Evolutionary conservation across 805 yeast genomes (phyloP).

Genomic region (Schwanniomyces yamadae): DNA sequence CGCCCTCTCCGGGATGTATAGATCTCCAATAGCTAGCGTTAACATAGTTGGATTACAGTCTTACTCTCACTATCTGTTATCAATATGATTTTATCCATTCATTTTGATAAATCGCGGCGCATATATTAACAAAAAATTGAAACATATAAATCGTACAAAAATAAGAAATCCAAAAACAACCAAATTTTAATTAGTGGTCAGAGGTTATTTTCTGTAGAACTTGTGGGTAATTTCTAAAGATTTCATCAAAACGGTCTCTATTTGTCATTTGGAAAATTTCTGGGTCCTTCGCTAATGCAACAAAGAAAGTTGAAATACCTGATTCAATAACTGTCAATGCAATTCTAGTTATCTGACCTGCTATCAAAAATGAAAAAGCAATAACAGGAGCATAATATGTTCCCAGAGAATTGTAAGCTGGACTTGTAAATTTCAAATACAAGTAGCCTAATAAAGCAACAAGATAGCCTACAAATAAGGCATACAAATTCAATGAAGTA

Average conservation of each 20-base stretch:
- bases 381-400: conserved; percentile 67
- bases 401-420: conserved; percentile 61
- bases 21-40: conserved; percentile 78
- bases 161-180: neutral
- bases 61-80: neutral
- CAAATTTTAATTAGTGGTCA: conserved; percentile 27
- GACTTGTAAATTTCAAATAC: conserved; percentile 65
- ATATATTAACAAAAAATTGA: conserved; percentile 1
- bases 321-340: conserved; percentile 74
- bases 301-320: conserved; percentile 81
- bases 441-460: conserved; percentile 62
- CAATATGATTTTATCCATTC: neutral
- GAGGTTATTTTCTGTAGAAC: conserved; percentile 55
- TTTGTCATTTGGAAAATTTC: conserved; percentile 74
- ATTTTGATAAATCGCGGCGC: neutral
- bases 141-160: neutral
- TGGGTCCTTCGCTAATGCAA: conserved; percentile 82
- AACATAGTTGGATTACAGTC: conserved; percentile 25
- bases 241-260: conserved; percentile 62
- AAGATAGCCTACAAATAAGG: conserved; percentile 65
- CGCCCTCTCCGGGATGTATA: conserved; percentile 86
- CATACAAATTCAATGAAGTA: conserved; percentile 74
- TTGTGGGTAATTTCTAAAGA: conserved; percentile 65
- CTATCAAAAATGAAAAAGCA: conserved; percentile 70
- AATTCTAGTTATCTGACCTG: conserved; percentile 72